Evolutionary conservation across 768 basidiomycete genomes (phyloP), one percentile per base, ranked within the genome.

Genomic region (Tylopilus felleus): DNA sequence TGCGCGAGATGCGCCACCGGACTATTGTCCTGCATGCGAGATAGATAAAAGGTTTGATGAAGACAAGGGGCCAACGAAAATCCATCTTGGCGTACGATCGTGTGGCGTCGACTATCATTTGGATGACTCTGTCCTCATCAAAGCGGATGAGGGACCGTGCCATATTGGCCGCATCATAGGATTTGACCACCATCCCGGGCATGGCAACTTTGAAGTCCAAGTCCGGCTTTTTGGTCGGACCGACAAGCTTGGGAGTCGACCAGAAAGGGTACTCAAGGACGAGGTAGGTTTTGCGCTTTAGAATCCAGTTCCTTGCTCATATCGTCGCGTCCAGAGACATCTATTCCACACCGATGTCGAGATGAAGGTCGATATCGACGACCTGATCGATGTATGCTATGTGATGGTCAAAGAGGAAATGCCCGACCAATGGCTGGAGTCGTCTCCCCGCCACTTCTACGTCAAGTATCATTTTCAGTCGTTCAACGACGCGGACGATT

Each of bases 361-460:
- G n/a, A 65, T 45, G 61, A 64, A 2, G 54, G 64, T 9, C 57
- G 79, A 17, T 35, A 63, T 29, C 64, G 75, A 31, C 51, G 65
- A 75, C 10, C 64, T 90, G 13, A 67, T 86, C 22, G 71, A 71
- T 3, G 69, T 77, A 0, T 80, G 83, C 53, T 76, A 71, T 42
- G 84, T 82, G 23, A 69, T 79, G 12, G 71, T 78, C 12, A 63
- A 68, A 10, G 58, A 62, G 19, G 55, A 65, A 14, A 56, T 72
- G 43, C 63, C 64, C 8, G 66, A 70, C 31, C 53, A 80, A 0
- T 84, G 84, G 84, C 63, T 85, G 4, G 60, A 72, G 13, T 60
- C 75, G 22, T 84, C 84, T 1, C 77, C 82, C 0, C 66, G 76
- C 25, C 81, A 83, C 52, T 90, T 86, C 66, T 88, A 79, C 51